These are phyloP conservation scores for Acanthamoeba triangularis DNA, from an alignment of 208 protist species.

Conservation along the genomic window DNA sequence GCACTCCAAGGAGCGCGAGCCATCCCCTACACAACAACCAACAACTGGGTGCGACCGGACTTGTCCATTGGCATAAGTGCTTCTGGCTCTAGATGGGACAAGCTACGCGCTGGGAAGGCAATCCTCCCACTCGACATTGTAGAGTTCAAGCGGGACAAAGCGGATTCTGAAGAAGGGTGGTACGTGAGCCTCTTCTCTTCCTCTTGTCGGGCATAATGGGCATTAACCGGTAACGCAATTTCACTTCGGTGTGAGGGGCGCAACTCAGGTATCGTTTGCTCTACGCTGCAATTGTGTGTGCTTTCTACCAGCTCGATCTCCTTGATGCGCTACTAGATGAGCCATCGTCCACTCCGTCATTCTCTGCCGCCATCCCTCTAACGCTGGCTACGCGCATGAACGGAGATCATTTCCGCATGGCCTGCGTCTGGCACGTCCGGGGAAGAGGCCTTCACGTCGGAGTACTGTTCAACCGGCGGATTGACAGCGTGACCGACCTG, in stretches of 20 bases:
- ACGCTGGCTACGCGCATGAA: neutral
- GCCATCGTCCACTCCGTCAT: neutral
- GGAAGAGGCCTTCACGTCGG: neutral
- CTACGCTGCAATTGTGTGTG: neutral
- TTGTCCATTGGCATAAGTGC: neutral
- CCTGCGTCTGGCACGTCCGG: neutral
- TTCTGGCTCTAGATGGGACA: neutral
- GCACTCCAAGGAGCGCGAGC: neutral
- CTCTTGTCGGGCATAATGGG: neutral
- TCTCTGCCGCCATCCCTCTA: neutral
- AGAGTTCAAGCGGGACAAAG: neutral
- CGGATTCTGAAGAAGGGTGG: neutral
- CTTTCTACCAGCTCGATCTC: neutral
- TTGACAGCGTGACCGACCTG: neutral
- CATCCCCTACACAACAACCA: neutral
- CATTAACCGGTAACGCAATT: neutral
- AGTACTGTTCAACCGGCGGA: neutral
- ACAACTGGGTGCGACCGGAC: slow-evolving; percentile 2
- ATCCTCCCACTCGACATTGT: neutral
- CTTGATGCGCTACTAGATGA: neutral
- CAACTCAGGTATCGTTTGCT: neutral
- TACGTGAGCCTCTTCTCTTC: neutral
- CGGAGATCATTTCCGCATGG: neutral
- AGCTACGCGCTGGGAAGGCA: neutral
- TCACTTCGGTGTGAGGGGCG: neutral